phyloP scores from a whole-genome alignment of 129 eudicot genomes.

The Sambucus nigra region DNA sequence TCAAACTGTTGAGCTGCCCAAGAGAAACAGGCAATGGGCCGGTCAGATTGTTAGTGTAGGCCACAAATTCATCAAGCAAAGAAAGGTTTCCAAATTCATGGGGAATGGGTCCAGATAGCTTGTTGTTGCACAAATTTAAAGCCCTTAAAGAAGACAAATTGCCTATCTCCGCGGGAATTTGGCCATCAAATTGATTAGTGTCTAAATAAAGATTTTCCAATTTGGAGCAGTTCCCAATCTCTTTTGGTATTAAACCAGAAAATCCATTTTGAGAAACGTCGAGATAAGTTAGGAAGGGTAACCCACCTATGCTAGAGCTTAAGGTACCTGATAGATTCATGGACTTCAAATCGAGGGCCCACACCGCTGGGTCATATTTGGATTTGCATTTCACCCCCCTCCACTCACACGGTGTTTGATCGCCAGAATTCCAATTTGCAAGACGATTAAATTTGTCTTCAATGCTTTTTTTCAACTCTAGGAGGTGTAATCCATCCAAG shows the following conservation, averaged over 20 bases:
- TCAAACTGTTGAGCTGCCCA: conserved; percentile 57
- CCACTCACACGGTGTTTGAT: conserved; percentile 77
- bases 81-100: conserved; percentile 65
- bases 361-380: conserved; percentile 31
- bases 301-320: conserved; percentile 51
- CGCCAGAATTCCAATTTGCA: conserved; percentile 53
- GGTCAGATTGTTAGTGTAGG: conserved; percentile 57
- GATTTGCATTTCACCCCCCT: conserved; percentile 68
- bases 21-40: conserved; percentile 71
- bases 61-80: conserved; percentile 55
- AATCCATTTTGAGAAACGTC: conserved; percentile 55
- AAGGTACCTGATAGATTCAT: conserved; percentile 81
- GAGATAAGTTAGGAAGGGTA: conserved; percentile 37
- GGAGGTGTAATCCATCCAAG: conserved; percentile 54
- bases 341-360: conserved; percentile 47
- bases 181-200: conserved; percentile 52
- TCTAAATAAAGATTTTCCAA: conserved; percentile 40
- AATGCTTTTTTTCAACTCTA: conserved; percentile 57
- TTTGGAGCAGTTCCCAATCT: conserved; percentile 52
- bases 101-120: conserved; percentile 65
- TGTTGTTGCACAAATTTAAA: conserved; percentile 74
- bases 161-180: conserved; percentile 67
- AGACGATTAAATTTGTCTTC: conserved; percentile 35
- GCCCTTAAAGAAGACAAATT: conserved; percentile 28
- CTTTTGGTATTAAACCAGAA: conserved; percentile 54